A percentile compares a stretch with the other conserved stretches of the same genome.
Conservation (phyloP, 2,329 filamentous ascomycete species). For the Exophiala calicioides region DNA sequence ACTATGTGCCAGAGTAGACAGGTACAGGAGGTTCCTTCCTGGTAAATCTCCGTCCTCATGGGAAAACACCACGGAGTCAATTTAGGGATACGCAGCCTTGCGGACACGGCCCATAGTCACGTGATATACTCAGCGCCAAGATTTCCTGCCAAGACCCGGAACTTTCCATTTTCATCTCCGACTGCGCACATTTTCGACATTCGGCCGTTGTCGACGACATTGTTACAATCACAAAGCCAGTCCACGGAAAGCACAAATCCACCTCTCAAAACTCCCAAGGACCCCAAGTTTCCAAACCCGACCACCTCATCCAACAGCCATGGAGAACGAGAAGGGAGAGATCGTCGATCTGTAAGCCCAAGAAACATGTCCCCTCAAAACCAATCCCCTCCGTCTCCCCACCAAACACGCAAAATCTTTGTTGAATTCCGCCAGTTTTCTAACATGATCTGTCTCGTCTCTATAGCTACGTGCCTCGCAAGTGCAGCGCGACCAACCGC, state of each 20-base stretch:
- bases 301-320: conserved; percentile 55
- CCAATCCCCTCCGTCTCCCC: conserved; percentile 2
- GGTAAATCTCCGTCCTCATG: too few species aligned
- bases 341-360: conserved; percentile 88
- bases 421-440: conserved; percentile 4
- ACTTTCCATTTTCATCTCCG: conserved; percentile 2
- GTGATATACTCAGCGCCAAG: neutral
- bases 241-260: neutral
- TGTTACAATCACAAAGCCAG: neutral
- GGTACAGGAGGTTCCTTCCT: too few species aligned
- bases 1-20: too few species aligned
- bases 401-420: neutral
- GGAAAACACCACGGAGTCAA: too few species aligned
- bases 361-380: neutral
- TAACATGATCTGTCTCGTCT: neutral
- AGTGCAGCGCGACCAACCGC: conserved; percentile 98
- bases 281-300: neutral
- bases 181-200: conserved; percentile 2
- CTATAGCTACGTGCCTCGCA: conserved; percentile 90
- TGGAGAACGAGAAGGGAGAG: conserved; percentile 99
- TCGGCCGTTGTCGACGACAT: conserved; percentile 2
- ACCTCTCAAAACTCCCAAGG: neutral
- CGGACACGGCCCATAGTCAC: neutral
- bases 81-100: too few species aligned
- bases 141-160: conserved; percentile 7